These are phyloP conservation scores for Scenedesmus sp. DNA, from an alignment of 163 green algal genomes.

Conservation along the genomic window DNA sequence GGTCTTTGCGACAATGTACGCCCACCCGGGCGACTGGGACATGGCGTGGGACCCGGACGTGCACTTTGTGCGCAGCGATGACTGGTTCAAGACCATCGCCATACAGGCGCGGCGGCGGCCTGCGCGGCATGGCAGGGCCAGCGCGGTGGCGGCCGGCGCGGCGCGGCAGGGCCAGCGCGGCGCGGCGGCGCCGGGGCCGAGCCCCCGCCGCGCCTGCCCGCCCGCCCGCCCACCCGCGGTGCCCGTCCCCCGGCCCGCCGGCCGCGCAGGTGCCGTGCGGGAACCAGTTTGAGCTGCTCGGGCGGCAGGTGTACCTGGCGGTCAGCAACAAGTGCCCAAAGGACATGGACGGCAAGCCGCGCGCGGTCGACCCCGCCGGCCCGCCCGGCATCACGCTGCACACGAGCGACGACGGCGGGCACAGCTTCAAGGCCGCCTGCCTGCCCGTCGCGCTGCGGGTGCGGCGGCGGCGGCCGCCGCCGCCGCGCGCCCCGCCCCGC, in stretches of 20 bases:
- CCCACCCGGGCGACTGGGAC: conserved; percentile 63
- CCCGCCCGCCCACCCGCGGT: no score
- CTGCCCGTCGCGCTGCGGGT: conserved; percentile 74
- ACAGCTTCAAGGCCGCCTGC: conserved; percentile 79
- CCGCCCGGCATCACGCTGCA: conserved; percentile 71
- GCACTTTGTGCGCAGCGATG: conserved; percentile 80
- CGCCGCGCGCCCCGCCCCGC: no score
- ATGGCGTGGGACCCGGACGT: conserved; percentile 85
- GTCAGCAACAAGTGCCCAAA: conserved; percentile 76
- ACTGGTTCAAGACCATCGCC: conserved; percentile 79
- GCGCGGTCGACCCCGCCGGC: not conserved
- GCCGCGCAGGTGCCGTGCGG: conserved; percentile 79
- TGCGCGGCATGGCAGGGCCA: not conserved
- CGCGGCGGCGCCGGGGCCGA: no score
- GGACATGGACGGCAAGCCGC: conserved; percentile 64
- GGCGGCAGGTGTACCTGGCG: conserved; percentile 77
- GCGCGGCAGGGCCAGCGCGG: no score
- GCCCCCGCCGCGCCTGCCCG: no score
- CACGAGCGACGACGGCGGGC: conserved; percentile 71
- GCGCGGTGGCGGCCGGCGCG: no score
- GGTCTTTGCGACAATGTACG: conserved; percentile 85
- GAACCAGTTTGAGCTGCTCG: conserved; percentile 93
- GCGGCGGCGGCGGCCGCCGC: conserved; percentile 20
- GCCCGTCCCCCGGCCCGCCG: no score
- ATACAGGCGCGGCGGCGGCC: conserved; percentile 45